Percentiles rank a stretch among this genome's conserved stretches.
phyloP scores from a whole-genome alignment of 495 filamentous ascomycete species.

The Tuber indicum region DNA sequence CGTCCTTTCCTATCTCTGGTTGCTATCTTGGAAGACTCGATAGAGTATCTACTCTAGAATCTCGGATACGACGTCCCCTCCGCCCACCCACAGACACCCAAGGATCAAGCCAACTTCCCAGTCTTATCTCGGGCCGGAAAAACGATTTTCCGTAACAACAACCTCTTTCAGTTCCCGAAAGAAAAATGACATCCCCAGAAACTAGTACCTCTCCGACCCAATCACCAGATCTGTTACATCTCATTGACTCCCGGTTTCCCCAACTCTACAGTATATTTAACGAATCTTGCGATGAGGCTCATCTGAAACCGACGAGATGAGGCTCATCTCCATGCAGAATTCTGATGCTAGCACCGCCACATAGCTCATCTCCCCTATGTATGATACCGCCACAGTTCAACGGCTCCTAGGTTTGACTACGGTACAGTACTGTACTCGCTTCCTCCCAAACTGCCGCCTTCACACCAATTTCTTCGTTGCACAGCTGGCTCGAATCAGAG shows the following conservation, averaged over 20 bases:
- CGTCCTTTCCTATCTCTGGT: not conserved
- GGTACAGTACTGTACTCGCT: not conserved
- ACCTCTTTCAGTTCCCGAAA: not conserved
- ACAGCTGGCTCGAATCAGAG: conserved; percentile 37
- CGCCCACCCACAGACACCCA: not conserved
- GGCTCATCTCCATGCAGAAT: not conserved
- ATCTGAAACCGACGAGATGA: not conserved
- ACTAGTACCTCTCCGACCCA: not conserved
- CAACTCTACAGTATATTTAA: not conserved
- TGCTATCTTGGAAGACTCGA: not conserved
- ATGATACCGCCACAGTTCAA: not conserved
- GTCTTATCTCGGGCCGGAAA: not conserved
- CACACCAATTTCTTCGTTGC: not conserved
- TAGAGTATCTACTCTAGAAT: not conserved
- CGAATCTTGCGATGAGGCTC: not conserved
- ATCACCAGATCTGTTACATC: not conserved
- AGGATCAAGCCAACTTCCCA: not conserved
- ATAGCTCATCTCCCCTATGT: not conserved
- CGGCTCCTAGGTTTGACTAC: not conserved
- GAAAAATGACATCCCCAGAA: not conserved
- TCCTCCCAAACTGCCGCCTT: not conserved
- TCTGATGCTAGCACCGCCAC: not conserved
- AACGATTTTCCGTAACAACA: not conserved
- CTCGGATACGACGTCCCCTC: not conserved
- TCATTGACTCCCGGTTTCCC: not conserved